Percentiles rank a stretch among this genome's conserved stretches.
Conservation (phyloP, 2,329 filamentous ascomycete genomes). For the Alternaria arborescens region DNA sequence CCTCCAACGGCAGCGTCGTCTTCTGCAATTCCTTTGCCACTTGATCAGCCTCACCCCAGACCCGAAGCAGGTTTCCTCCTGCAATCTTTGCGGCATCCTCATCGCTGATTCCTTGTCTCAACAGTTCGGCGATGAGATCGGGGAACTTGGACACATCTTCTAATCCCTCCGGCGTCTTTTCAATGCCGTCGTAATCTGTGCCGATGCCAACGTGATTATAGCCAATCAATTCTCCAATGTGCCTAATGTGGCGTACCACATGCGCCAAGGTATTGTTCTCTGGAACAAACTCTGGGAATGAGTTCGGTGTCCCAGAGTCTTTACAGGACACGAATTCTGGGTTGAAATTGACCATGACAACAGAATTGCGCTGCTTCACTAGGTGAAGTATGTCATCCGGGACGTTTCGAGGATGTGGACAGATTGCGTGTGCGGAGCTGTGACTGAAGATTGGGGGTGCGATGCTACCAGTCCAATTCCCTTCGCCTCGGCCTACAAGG, state of each 20-base stretch:
- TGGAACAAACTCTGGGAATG: slow-evolving; percentile 73
- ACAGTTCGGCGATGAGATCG: slow-evolving; percentile 76
- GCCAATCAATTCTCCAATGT: slow-evolving; percentile 84
- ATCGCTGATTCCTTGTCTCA: slow-evolving; percentile 77
- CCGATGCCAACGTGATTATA: slow-evolving; percentile 89
- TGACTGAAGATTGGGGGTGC: slow-evolving; percentile 92
- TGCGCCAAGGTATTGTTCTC: slow-evolving; percentile 77
- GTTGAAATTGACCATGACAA: slow-evolving; percentile 92
- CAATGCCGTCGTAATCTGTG: slow-evolving; percentile 87
- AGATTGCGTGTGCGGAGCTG: slow-evolving; percentile 80
- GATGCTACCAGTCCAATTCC: slow-evolving; percentile 72
- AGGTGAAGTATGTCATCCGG: slow-evolving; percentile 82
- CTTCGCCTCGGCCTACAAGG: slow-evolving; percentile 63
- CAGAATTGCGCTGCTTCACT: slow-evolving; percentile 74
- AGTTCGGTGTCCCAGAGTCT: slow-evolving; percentile 65
- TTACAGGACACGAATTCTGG: slow-evolving; percentile 84
- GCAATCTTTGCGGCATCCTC: slow-evolving; percentile 76
- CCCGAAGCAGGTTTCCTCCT: slow-evolving; percentile 81
- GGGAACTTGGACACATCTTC: slow-evolving; percentile 89
- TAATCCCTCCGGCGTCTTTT: slow-evolving; percentile 72
- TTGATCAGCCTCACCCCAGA: slow-evolving; percentile 81
- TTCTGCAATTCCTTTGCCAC: slow-evolving; percentile 73
- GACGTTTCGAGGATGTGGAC: slow-evolving; percentile 89
- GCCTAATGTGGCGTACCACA: slow-evolving; percentile 79
- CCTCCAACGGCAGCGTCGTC: slow-evolving; percentile 55